Evolutionary conservation across 2,329 filamentous ascomycete species (phyloP).

Genomic region (Colletotrichum sp.): DNA sequence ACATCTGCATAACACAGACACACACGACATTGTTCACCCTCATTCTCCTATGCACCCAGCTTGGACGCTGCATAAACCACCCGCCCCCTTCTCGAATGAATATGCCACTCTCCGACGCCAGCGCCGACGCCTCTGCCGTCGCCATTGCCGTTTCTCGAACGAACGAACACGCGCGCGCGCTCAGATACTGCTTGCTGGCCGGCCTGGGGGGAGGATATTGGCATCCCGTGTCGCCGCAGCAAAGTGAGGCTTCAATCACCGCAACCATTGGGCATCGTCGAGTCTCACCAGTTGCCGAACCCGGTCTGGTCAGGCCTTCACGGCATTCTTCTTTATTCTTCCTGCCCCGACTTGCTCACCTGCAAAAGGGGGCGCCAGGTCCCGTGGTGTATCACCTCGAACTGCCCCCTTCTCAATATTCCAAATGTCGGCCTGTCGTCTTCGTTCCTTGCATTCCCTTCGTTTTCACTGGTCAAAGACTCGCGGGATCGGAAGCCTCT

Average conservation of each 20-base stretch:
- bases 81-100: background rate
- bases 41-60: background rate
- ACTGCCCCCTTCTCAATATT: conserved; percentile 4
- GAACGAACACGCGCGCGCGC: background rate
- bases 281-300: conserved; percentile 15
- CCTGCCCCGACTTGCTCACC: background rate
- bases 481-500: conserved; percentile 11
- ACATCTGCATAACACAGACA: background rate
- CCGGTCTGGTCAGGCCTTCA: background rate
- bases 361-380: background rate
- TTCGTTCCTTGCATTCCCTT: conserved; percentile 1
- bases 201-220: background rate
- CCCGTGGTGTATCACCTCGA: background rate
- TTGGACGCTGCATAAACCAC: background rate
- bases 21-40: background rate
- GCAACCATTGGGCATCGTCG: conserved; percentile 15
- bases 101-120: background rate
- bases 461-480: background rate
- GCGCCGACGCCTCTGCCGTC: background rate
- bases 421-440: conserved; percentile 9
- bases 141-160: background rate
- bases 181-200: background rate
- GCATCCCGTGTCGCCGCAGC: background rate
- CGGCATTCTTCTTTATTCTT: background rate
- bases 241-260: conserved; percentile 14